Conservation (phyloP, 139 green algal species). For the Tetradesmus obliquus region DNA sequence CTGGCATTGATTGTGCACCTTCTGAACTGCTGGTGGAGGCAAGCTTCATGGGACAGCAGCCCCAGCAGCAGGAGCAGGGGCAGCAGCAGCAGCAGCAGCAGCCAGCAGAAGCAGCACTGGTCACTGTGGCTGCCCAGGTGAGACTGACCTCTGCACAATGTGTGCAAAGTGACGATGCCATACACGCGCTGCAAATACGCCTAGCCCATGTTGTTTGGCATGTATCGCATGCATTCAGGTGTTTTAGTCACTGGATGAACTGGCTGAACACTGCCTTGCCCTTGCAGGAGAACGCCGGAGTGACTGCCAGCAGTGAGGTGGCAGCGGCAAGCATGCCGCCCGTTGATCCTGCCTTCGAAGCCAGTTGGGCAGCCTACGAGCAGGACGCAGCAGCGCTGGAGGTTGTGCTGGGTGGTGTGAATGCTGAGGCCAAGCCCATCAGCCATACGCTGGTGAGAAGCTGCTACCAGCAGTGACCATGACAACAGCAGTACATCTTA, state of each 20-base stretch:
- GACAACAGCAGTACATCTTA: not conserved
- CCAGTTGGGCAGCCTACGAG: conserved; percentile 24
- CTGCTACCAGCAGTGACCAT: not conserved
- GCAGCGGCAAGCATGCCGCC: too few species aligned
- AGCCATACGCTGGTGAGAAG: conserved; percentile 12
- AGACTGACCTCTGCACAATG: not conserved
- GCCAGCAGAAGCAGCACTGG: not conserved
- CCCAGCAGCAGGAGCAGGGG: not conserved
- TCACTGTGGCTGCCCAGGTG: not conserved
- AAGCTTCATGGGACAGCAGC: conserved; percentile 1
- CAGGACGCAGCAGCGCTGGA: not conserved
- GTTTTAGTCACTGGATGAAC: too few species aligned
- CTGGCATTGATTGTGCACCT: not conserved
- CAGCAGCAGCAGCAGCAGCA: not conserved
- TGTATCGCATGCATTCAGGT: too few species aligned
- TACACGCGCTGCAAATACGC: too few species aligned
- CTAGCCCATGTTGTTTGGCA: too few species aligned
- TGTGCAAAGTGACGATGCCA: not conserved
- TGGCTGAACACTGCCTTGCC: not conserved
- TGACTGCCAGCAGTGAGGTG: too few species aligned
- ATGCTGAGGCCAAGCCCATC: not conserved
- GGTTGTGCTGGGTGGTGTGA: not conserved
- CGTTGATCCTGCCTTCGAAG: not conserved
- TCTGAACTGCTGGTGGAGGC: not conserved
- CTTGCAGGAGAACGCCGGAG: not conserved